Percentiles rank a stretch among this genome's conserved stretches.
Evolutionary conservation across 371 early-diverging fungal species (phyloP).

Genomic region (Circinella minor): DNA sequence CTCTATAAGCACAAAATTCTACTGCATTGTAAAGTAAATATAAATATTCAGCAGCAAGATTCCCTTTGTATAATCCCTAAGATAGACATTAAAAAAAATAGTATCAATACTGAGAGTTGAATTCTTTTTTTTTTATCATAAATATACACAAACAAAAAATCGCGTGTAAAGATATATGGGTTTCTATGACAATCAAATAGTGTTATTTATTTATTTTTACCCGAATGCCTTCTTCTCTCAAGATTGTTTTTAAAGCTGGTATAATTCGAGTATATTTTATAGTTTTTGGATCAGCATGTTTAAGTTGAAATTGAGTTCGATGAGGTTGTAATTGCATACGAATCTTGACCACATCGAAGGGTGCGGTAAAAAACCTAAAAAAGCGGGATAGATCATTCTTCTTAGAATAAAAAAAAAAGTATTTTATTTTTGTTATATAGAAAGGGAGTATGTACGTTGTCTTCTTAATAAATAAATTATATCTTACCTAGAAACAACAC

Average conservation of each 20-base stretch:
- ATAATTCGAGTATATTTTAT: conserved; percentile 64
- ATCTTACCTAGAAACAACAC: conserved; percentile 63
- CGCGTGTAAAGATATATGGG: too few relatives aligned
- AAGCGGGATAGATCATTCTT: neutral
- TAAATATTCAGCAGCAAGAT: conserved; percentile 88
- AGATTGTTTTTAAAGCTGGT: conserved; percentile 60
- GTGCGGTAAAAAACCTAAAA: conserved; percentile 73
- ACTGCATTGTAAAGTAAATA: conserved; percentile 89
- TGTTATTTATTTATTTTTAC: conserved; percentile 38
- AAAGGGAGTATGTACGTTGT: too few relatives aligned
- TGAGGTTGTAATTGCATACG: conserved; percentile 72
- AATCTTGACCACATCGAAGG: conserved; percentile 94
- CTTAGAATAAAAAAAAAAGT: neutral
- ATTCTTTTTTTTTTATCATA: neutral
- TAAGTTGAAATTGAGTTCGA: conserved; percentile 27
- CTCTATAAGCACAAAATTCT: conserved; percentile 83
- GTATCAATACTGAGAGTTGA: too few relatives aligned
- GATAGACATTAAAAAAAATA: too few relatives aligned
- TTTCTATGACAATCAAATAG: too few relatives aligned
- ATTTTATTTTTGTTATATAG: neutral
- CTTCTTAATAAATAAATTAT: neutral
- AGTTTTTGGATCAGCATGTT: neutral
- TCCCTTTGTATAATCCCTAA: conserved; percentile 93
- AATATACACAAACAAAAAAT: too few relatives aligned
- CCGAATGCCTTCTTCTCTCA: conserved; percentile 75